Evolutionary conservation across 2,329 filamentous ascomycete species (phyloP), one percentile per base, ranked within the genome.

Genomic region (Blumeria graminis): DNA sequence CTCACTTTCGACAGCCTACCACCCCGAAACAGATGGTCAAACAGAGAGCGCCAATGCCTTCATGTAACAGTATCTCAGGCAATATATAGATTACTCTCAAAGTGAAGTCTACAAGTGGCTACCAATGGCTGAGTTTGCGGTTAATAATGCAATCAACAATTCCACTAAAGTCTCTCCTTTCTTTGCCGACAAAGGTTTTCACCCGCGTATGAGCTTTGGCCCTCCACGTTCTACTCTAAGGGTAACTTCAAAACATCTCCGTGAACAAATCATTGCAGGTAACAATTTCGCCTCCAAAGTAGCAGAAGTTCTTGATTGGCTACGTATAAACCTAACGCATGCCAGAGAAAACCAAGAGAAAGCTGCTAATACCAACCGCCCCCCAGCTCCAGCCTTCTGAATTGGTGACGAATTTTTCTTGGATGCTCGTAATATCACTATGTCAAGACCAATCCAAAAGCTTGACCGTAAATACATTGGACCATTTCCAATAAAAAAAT

Each of bases 91-190:
- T 50, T 61, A 59, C 33, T 22, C 60, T 33, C 57, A 62, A 35
- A 57, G 60, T n/a, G 52, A 62, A 32, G 62, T 55, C 56, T 50
- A 16, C 0, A 18, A 57, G 18, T 57, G 34, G 34, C 57, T 62
- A 18, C 58, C 57, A 6, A 16, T 62, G 8, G 57, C 59, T 8
- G 56, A 63, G 39, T 61, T 61, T 35, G 58, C 59, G 1, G 56
- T 55, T 14, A 59, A 61, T 36, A 62, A 59, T 39, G 32, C 28
- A 0, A 22, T 56, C 1, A 57, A 45, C 9, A 41, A 32, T 14
- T 56, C 56, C 33, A 62, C 58, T 7, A 28, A 54, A 18, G 36
- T 61, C 6, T 57, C 59, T 0, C 55, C 56, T 2, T 61, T 62
- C 45, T 58, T 56, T 8, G 57, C 55, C 2, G 61, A 61, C 28